Base-by-base conservation (phyloP, 2,329 filamentous ascomycete genomes). In the Diaporthe citri region DNA sequence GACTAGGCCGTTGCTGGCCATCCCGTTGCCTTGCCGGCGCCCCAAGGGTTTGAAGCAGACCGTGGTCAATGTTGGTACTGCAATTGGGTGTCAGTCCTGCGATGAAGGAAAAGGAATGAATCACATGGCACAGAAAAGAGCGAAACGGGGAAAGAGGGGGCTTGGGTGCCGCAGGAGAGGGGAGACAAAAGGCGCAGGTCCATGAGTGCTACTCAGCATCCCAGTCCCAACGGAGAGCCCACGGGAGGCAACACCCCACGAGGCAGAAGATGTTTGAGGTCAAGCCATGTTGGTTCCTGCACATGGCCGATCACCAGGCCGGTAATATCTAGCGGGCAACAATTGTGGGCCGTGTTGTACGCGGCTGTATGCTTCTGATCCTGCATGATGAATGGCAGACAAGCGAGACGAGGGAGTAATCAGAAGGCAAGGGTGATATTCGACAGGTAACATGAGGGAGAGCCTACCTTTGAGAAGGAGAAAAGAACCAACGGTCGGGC, bases 281-380 rank as follows among this genome's bases (percentile, higher is more conserved):
- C 64, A 28, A 69, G 36, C 8, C 48, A 28, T 55, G 64, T 69
- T 69, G 48, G 64, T 69, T 69, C 48, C 34, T 55, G 64, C 34
- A 41, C 60, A 55, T 48, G 64, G 46, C 34, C 34, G 46, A 67
- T 28, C 64, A 67, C 9, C 13, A 69, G 48, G 64, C 34, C 64
- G 31, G 48, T 17, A 39, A 39, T 39, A 22, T 31, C 15, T 7
- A 20, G 64, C 34, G 64, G 64, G 46, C 64, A 69, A n/a, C 28
- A 55, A 55, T 55, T 69, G 64, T 69, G 64, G 64, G 64, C 15
- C 64, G 3, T 25, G 64, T 69, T 12, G 64, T 55, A 55, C 48
- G 48, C 64, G 64, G 64, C 13, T 69, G 64, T 55, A 51, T 52
- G 48, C 64, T 22, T 69, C n/a, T 55, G n/a, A 28, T 41, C 20